Evolutionary conservation across 306 rosid genomes (phyloP), one percentile per base, ranked within the genome.

Genomic region (Cotoneaster glaucophyllus): DNA sequence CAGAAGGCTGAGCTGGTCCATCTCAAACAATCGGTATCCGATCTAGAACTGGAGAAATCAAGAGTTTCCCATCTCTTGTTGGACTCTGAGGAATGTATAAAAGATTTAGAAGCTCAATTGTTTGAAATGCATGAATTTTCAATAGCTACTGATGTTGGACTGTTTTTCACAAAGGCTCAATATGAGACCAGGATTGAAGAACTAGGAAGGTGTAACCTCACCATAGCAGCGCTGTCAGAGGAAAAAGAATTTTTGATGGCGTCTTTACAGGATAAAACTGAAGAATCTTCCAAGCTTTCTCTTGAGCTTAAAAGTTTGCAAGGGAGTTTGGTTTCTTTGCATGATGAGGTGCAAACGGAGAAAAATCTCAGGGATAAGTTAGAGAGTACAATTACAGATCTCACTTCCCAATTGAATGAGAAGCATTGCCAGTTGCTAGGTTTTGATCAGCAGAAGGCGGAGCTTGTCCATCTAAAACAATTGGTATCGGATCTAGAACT

Each of bases 41-140:
- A 87, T 74, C 80, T 90, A 14, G 96, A 95, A 75, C 79, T 74
- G 21, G 97, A 92, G 78, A 95, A 90, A 76, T 85, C 93, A 82
- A 86, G 87, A 83, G 77, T 92, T 22, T 70, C 67, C 72, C 66
- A 79, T 71, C 84, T 80, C 80, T 80, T 89, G 54, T 78, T 79
- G 74, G 86, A 74, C 67, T 85, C 95, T 50, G 90, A 90, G 77
- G 82, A 81, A 83, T 75, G 37, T 74, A 84, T 90, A 67, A 75
- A 68, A 82, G 84, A 73, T 77, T 77, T 90, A 84, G 92, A 92
- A 83, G 80, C 71, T 77, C 85, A 88, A 63, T 71, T 92, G 48
- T 83, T 84, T 70, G 97, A 92, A 84, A 77, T 92, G 91, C 82
- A 75, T 62, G 87, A 84, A 74, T 78, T 80, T 79, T 84, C 79